Evolutionary conservation across 2,329 filamentous ascomycete genomes (phyloP).

Genomic region (Calonectria leucothoes): DNA sequence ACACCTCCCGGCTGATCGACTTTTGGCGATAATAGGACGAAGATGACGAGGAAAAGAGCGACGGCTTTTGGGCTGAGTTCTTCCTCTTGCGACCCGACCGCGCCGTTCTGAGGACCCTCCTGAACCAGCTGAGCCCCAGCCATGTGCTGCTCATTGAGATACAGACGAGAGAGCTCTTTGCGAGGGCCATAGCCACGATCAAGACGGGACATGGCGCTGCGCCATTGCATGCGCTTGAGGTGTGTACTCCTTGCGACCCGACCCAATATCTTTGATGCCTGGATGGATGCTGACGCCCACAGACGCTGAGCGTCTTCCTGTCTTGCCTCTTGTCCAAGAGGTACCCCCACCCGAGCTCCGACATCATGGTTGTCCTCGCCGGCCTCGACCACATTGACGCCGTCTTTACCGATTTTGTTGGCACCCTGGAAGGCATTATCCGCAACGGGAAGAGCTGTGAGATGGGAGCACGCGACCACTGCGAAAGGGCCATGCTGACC

Average conservation of each 20-base stretch:
- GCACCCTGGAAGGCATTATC: constrained; percentile 84
- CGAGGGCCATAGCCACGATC: constrained; percentile 76
- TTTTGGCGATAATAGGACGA: constrained; percentile 61
- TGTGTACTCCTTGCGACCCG: constrained; percentile 56
- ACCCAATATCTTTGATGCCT: constrained; percentile 49
- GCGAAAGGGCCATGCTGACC: constrained; percentile 32
- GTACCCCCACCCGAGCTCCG: constrained; percentile 94
- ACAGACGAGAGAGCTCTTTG: constrained; percentile 83
- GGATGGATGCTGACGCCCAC: constrained; percentile 35
- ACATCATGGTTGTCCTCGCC: constrained; percentile 90
- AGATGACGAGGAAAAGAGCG: constrained; percentile 76
- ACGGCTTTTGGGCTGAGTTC: constrained; percentile 97
- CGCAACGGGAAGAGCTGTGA: constrained; percentile 78
- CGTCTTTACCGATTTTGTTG: constrained; percentile 89
- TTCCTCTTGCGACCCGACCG: constrained; percentile 89
- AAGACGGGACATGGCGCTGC: constrained; percentile 70
- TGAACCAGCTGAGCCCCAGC: constrained; percentile 78
- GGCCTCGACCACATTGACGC: constrained; percentile 90
- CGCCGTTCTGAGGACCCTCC: constrained; percentile 72
- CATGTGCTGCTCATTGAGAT: constrained; percentile 82
- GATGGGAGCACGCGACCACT: constrained; percentile 42
- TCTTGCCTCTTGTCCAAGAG: constrained; percentile 85
- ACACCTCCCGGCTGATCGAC: constrained; percentile 45
- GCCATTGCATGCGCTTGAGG: constrained; percentile 87
- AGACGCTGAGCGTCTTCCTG: constrained; percentile 93